Base-by-base conservation (phyloP, 306 rosid species). In the Arachis hypogaea region DNA sequence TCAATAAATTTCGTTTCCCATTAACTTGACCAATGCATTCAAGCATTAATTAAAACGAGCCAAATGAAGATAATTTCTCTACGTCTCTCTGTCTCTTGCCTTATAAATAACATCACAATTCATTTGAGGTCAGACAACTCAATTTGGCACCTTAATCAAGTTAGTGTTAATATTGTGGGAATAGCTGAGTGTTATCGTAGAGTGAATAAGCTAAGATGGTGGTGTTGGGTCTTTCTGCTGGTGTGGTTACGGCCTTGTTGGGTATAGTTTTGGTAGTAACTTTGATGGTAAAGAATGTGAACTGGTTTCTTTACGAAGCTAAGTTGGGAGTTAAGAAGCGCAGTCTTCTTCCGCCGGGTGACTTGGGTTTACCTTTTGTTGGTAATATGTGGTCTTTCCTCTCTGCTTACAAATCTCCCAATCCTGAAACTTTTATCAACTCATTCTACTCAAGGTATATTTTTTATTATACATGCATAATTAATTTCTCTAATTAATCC, bases 381-480 rank as follows among this genome's bases (percentile, higher is more conserved):
- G 98, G 98, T 7, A 92, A 92, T 65, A 92, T 92, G 98, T 88
- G 92, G 96, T 71, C 91, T 62, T 92, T 92, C 77, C 98, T 92
- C 22, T 7, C 55, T 59, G 96, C 96, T 42, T 92, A 88, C 92
- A 92, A 88, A 79, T 79, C 94, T 29, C 6, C 5, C 16, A 14
- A 81, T 3, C 98, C 98, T 40, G 98, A 90, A 18, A 65, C 98
- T 30, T 92, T 92, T 83, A 61, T 90, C 64, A 33, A 77, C 33
- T 75, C 89, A 58, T 69, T 81, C 36, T 65, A 83, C 16, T 70
- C 86, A 69, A 92, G 93, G 97, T 22, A 22, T 22, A 22, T 22
- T 22, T 22, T 22, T 22, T 22, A 22, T 1, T 22, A 22, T 22
- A 22, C 1, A 22, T 22, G 1, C 28, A 22, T 22, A 22, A 22